Percentiles rank a stretch among this genome's conserved stretches.
phyloP scores from a whole-genome alignment of 148 eudicot genomes.

The Rhododendron kiyosumense region DNA sequence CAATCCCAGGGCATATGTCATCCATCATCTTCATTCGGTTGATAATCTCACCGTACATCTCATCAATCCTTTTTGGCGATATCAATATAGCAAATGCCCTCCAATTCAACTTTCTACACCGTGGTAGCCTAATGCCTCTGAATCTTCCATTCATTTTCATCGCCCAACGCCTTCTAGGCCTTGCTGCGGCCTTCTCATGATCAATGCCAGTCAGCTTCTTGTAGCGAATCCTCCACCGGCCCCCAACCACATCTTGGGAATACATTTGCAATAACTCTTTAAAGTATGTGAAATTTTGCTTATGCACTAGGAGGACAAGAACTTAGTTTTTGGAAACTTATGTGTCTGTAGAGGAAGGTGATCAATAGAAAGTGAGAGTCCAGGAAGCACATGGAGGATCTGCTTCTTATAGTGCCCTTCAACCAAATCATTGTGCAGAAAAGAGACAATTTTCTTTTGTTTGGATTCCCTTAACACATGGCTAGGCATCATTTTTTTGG shows the following conservation, averaged over 20 bases:
- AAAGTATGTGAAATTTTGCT: neutral
- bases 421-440: constrained; percentile 3
- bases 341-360: neutral
- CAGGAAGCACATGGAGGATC: constrained; percentile 1
- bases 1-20: constrained; percentile 29
- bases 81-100: constrained; percentile 31
- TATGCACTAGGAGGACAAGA: neutral
- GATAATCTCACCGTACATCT: constrained; percentile 23
- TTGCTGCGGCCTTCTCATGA: constrained; percentile 5
- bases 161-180: constrained; percentile 20
- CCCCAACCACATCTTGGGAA: neutral
- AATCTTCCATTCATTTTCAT: constrained; percentile 25
- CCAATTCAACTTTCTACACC: constrained; percentile 39
- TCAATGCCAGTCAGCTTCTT: constrained; percentile 22
- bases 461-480: constrained; percentile 23
- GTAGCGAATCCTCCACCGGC: constrained; percentile 19
- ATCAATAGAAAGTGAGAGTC: neutral
- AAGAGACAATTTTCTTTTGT: neutral
- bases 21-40: constrained; percentile 30
- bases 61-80: constrained; percentile 26
- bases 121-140: constrained; percentile 32
- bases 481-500: constrained; percentile 11
- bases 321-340: neutral
- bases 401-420: constrained; percentile 6
- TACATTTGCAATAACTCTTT: constrained; percentile 17